Percentiles rank a stretch among this genome's conserved stretches.
Evolutionary conservation across 352 stramenopile species (phyloP).

Genomic region (Pythium apleroticum): DNA sequence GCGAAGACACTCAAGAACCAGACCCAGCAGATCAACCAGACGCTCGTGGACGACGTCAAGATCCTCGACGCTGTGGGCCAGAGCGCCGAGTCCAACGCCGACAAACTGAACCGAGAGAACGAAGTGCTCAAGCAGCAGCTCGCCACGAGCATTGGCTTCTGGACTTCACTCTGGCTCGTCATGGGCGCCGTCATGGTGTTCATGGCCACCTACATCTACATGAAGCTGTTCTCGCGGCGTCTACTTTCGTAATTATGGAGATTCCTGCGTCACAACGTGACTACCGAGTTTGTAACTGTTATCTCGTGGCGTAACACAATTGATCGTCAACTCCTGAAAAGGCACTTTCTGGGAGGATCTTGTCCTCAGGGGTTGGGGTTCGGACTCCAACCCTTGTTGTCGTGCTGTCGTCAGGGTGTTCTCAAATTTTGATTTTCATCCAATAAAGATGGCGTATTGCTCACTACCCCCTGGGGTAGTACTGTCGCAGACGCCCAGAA

Average conservation of each 20-base stretch:
- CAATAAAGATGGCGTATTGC: background rate
- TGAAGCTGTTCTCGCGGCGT: conserved; percentile 70
- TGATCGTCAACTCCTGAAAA: background rate
- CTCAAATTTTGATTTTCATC: conserved; percentile 3
- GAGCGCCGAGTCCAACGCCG: conserved; percentile 66
- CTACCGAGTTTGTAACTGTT: conserved; percentile 12
- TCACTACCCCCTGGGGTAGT: conserved; percentile 12
- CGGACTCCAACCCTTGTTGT: background rate
- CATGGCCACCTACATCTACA: conserved; percentile 73
- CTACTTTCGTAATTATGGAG: conserved; percentile 12
- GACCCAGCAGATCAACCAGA: conserved; percentile 76
- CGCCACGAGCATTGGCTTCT: conserved; percentile 71
- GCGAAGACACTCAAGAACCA: conserved; percentile 70
- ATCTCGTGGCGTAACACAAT: background rate
- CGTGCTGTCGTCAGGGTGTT: conserved; percentile 18
- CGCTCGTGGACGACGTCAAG: conserved; percentile 65
- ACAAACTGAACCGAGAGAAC: conserved; percentile 62
- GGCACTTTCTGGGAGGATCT: conserved; percentile 2
- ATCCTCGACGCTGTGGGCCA: conserved; percentile 74
- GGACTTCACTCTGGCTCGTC: conserved; percentile 72
- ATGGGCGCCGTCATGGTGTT: conserved; percentile 61
- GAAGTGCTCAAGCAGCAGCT: conserved; percentile 59
- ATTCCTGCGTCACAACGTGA: background rate
- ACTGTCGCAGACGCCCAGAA: conserved; percentile 21
- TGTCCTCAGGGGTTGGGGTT: conserved; percentile 7